Evolutionary conservation across 257 asterid species (phyloP).

Genomic region (Fraxinus quadrangulata): DNA sequence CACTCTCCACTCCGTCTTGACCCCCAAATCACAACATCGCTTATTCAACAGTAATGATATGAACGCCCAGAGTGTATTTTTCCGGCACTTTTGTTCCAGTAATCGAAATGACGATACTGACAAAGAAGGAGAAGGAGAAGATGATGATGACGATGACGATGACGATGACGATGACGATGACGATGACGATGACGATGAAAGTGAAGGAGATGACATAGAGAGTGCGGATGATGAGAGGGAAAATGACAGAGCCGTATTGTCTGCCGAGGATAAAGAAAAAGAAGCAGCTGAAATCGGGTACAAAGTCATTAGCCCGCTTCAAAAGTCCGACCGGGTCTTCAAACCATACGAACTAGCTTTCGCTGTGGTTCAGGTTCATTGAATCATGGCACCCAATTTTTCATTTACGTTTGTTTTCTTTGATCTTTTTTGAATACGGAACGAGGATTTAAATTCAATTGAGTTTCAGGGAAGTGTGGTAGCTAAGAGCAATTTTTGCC

Average conservation of each 20-base stretch:
- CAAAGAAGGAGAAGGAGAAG: slow-evolving; percentile 24
- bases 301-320: slow-evolving; percentile 67
- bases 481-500: background rate
- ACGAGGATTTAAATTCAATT: no score
- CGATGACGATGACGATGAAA: slow-evolving; percentile 29
- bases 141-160: slow-evolving; percentile 11
- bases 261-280: slow-evolving; percentile 40
- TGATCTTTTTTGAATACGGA: no score
- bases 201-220: slow-evolving; percentile 15
- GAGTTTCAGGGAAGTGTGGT: background rate
- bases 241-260: slow-evolving; percentile 23
- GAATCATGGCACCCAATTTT: background rate
- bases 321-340: slow-evolving; percentile 56
- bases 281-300: slow-evolving; percentile 77
- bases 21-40: slow-evolving; percentile 25
- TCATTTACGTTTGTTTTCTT: background rate
- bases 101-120: slow-evolving; percentile 28
- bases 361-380: slow-evolving; percentile 76
- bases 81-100: slow-evolving; percentile 41
- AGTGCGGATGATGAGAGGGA: slow-evolving; percentile 18
- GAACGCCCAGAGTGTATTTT: slow-evolving; percentile 17
- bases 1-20: slow-evolving; percentile 26
- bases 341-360: slow-evolving; percentile 69
- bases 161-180: slow-evolving; percentile 30
- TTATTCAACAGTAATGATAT: slow-evolving; percentile 18